Conservation (phyloP, 2,329 filamentous ascomycete genomes). For the Ophiostoma piceae region DNA sequence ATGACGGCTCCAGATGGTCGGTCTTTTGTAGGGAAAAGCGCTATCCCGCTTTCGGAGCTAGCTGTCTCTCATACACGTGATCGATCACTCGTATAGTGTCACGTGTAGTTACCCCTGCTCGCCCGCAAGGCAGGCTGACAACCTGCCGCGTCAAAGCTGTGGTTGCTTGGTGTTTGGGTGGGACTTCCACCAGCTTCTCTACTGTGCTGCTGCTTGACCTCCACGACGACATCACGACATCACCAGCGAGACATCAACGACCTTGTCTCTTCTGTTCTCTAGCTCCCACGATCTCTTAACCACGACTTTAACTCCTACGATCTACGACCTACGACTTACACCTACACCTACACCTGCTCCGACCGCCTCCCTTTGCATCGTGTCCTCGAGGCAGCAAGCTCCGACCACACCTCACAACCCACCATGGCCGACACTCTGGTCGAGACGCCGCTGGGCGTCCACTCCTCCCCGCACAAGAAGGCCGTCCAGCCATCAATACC, state of each 20-base stretch:
- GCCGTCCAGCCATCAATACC: slow-evolving; percentile 73
- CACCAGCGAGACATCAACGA: background rate
- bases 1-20: background rate
- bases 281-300: too few species aligned
- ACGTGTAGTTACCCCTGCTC: background rate
- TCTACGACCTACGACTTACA: background rate
- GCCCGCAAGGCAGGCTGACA: slow-evolving; percentile 22
- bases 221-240: slow-evolving; percentile 11
- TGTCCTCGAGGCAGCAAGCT: slow-evolving; percentile 12
- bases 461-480: slow-evolving; percentile 74
- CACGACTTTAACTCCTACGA: background rate
- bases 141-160: slow-evolving; percentile 23
- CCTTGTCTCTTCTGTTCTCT: too few species aligned
- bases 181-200: slow-evolving; percentile 21
- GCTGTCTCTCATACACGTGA: background rate
- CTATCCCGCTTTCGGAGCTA: background rate
- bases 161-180: slow-evolving; percentile 15
- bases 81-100: background rate
- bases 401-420: background rate
- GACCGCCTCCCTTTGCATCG: background rate
- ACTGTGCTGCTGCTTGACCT: slow-evolving; percentile 3
- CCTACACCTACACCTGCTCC: background rate
- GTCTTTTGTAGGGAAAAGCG: background rate
- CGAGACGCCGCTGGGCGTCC: slow-evolving; percentile 67
- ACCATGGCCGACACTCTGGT: slow-evolving; percentile 81